A percentile compares a stretch with the other conserved stretches of the same genome.
Evolutionary conservation across 805 yeast genomes (phyloP).

Genomic region (Metahyphopichia silvanorum): DNA sequence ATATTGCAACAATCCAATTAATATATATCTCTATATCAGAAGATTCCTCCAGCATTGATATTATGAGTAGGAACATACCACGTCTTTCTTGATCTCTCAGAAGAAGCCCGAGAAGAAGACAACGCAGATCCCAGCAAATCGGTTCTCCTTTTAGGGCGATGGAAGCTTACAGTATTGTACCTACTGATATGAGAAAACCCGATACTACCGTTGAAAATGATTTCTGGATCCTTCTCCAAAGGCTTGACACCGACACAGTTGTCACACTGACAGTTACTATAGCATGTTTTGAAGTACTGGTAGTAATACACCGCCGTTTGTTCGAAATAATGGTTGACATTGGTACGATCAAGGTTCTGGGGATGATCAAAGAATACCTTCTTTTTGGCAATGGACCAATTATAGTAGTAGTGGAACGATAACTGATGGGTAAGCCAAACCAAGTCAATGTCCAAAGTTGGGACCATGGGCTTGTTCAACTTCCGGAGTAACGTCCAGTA

Average conservation of each 20-base stretch:
- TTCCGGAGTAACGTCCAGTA: constrained; percentile 6
- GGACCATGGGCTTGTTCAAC: constrained; percentile 6
- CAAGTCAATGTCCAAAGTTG: constrained; percentile 18
- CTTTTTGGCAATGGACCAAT: constrained; percentile 3
- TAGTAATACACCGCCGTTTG: constrained; percentile 9
- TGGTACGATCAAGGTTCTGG: constrained; percentile 11
- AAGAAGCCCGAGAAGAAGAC: no score
- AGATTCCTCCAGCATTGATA: no score
- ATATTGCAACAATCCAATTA: no score
- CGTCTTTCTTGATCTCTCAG: no score
- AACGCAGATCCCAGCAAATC: no score
- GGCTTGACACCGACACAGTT: constrained; percentile 3
- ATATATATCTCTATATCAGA: no score
- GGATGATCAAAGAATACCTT: constrained; percentile 12
- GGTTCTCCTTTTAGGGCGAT: no score
- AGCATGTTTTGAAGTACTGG: constrained; percentile 6
- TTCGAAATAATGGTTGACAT: constrained; percentile 8
- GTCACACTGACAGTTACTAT: constrained; percentile 9
- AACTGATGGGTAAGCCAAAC: constrained; percentile 19
- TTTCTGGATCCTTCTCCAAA: neutral
- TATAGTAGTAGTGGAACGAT: constrained; percentile 9
- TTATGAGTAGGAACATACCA: no score
- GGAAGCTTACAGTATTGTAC: neutral
- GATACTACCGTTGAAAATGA: neutral
- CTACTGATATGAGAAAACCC: constrained; percentile 2